These are phyloP conservation scores for Ensete glaucum DNA, from an alignment of 176 grass and related monocot genomes.

Conservation along the genomic window DNA sequence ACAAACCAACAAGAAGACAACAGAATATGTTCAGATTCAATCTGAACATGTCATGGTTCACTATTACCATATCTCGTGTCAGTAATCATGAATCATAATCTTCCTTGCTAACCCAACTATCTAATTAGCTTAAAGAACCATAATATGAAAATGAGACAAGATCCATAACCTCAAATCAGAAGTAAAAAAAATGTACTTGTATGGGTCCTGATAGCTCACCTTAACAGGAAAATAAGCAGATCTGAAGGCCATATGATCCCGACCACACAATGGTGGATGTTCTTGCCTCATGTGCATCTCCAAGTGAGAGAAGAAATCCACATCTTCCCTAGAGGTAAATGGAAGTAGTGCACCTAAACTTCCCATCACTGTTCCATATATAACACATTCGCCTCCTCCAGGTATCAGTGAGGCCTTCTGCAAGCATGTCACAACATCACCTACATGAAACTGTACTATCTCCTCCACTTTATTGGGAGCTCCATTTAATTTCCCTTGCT, in stretches of 20 bases:
- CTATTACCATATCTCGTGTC: background rate
- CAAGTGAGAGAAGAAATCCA: constrained; percentile 98
- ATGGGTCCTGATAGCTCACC: constrained; percentile 29
- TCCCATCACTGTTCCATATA: constrained; percentile 95
- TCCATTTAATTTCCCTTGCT: constrained; percentile 90
- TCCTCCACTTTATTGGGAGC: constrained; percentile 98
- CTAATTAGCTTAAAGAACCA: background rate
- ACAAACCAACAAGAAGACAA: background rate
- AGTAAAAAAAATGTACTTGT: background rate
- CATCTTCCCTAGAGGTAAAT: constrained; percentile 92
- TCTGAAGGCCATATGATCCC: constrained; percentile 95
- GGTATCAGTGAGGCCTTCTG: constrained; percentile 95
- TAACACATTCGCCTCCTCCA: constrained; percentile 86
- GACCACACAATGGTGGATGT: constrained; percentile 90
- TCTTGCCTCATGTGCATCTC: constrained; percentile 99
- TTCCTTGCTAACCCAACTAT: too few relatives aligned
- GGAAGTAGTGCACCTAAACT: constrained; percentile 88
- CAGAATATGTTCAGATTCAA: background rate
- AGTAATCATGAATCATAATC: background rate
- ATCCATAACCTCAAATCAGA: constrained; percentile 14
- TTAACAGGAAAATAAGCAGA: constrained; percentile 98
- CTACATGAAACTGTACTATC: constrained; percentile 98
- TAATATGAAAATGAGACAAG: constrained; percentile 1
- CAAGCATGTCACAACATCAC: constrained; percentile 91
- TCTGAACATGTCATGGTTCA: background rate